These are phyloP conservation scores for Triticum monococcum DNA, from an alignment of 176 grass and related monocot genomes.

Conservation along the genomic window DNA sequence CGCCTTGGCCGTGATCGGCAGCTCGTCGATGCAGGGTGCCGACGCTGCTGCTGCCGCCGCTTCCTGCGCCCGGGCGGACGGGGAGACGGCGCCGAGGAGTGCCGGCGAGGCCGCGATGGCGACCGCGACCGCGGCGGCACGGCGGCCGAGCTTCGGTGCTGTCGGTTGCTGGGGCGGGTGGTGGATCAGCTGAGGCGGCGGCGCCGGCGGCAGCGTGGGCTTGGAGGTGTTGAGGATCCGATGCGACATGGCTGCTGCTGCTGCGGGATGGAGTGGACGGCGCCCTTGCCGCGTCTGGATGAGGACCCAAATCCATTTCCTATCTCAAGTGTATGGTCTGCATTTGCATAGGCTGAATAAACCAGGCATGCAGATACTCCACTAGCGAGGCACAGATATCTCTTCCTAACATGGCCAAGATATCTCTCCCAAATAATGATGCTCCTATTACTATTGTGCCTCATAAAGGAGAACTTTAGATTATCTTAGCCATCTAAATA, in stretches of 20 bases:
- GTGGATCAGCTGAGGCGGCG: not conserved
- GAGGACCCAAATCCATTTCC: constrained; percentile 36
- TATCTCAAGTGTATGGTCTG: constrained; percentile 2
- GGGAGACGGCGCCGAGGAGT: constrained; percentile 32
- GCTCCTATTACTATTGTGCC: no score
- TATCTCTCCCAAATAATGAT: no score
- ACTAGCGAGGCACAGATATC: no score
- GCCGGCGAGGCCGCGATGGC: constrained; percentile 38
- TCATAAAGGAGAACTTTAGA: no score
- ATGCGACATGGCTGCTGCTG: constrained; percentile 33
- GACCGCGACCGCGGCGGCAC: constrained; percentile 35
- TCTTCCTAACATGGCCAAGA: no score
- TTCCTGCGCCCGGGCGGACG: constrained; percentile 31
- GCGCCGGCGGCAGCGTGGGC: constrained; percentile 1
- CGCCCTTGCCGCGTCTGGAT: constrained; percentile 12
- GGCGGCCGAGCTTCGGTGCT: constrained; percentile 47
- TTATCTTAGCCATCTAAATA: no score
- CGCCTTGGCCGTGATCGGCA: constrained; percentile 41
- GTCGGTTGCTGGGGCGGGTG: no score
- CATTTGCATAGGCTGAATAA: not conserved
- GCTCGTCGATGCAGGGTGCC: constrained; percentile 1
- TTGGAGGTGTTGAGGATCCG: constrained; percentile 33
- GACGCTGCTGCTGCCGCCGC: not conserved
- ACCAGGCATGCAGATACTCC: no score
- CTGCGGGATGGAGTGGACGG: not conserved